A percentile compares a stretch with the other conserved stretches of the same genome.
phyloP scores from a whole-genome alignment of 2,329 filamentous ascomycete genomes.

The Aspergillus fischeri region DNA sequence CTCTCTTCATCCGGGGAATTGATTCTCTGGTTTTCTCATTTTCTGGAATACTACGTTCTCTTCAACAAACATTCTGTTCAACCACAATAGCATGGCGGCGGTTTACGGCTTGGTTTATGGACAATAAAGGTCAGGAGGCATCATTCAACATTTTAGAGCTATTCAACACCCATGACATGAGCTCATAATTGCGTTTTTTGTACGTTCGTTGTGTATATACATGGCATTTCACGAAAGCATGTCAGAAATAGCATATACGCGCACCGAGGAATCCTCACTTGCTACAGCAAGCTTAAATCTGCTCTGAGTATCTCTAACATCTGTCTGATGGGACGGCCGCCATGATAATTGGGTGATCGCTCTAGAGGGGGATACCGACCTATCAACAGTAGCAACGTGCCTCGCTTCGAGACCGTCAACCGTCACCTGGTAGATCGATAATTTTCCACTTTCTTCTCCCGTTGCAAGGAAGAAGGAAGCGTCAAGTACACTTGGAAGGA shows the following conservation, averaged over 20 bases:
- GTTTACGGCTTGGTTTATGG: slow-evolving; percentile 16
- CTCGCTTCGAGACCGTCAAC: slow-evolving; percentile 27
- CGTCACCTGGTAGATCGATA: slow-evolving; percentile 41
- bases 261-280: slow-evolving; percentile 43
- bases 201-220: slow-evolving; percentile 16
- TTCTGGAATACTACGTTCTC: slow-evolving; percentile 2
- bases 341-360: slow-evolving; percentile 65
- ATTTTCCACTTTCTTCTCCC: slow-evolving; percentile 45
- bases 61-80: slow-evolving; percentile 27
- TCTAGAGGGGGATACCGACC: slow-evolving; percentile 54
- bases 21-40: slow-evolving; percentile 6
- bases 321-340: slow-evolving; percentile 47
- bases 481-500: slow-evolving; percentile 42
- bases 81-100: slow-evolving; percentile 23
- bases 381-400: slow-evolving; percentile 30
- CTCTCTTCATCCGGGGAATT: slow-evolving; percentile 1
- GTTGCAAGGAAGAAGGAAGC: slow-evolving; percentile 38
- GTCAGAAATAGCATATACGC: slow-evolving; percentile 36
- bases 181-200: slow-evolving; percentile 1
- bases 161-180: slow-evolving; percentile 17
- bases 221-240: slow-evolving; percentile 22
- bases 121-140: slow-evolving; percentile 11
- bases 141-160: slow-evolving; percentile 28
- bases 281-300: slow-evolving; percentile 40
- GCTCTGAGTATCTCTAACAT: slow-evolving; percentile 10